Evolutionary conservation across 805 yeast genomes (phyloP), one percentile per base, ranked within the genome.

Genomic region (Lipomyces mesembrius): DNA sequence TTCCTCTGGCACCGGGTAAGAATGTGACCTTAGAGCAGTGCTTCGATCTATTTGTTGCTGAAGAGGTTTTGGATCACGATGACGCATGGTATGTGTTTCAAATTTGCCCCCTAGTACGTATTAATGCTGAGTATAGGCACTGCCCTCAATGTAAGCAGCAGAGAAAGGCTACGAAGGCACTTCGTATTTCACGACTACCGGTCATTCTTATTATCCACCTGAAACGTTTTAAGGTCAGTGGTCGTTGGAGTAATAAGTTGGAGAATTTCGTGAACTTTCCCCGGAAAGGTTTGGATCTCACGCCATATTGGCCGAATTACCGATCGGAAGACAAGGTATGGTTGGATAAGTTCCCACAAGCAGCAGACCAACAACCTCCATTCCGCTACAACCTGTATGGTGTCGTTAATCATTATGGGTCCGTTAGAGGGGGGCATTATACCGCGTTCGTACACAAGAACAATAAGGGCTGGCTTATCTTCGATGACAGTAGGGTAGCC

Each of bases 351-450:
- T 83, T 91, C 27, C 89, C 91, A 0, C 49, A 43, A 17, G 69
- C 76, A 1, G 79, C 96, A 67, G 92, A 90, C 25, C 97, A 92
- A 78, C 75, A 76, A 0, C 88, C 96, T 0, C 97, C 97, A 1
- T 93, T 92, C 78, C 80, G 83, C 34, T 93, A 92, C 76, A 85
- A 85, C 68, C 77, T 93, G 27, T 89, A 85, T 74, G 97, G 90
- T 0, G 97, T 92, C 1, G 91, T 91, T 17, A 87, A 91, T 71
- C 98, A 93, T 77, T 87, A 79, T 68, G 98, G 98, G 12, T 87
- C 89, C 52, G 81, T 93, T 51, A 84, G 87, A 54, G 90, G 93
- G 8, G 98, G 98, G 0, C 98, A 93, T 77, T 93, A 93, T 77
- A 93, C 97, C 0, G 80, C 96, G 0, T 90, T 82, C 74, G 94